phyloP scores from a whole-genome alignment of 768 basidiomycete species.

The Pleurotus ostreatus region DNA sequence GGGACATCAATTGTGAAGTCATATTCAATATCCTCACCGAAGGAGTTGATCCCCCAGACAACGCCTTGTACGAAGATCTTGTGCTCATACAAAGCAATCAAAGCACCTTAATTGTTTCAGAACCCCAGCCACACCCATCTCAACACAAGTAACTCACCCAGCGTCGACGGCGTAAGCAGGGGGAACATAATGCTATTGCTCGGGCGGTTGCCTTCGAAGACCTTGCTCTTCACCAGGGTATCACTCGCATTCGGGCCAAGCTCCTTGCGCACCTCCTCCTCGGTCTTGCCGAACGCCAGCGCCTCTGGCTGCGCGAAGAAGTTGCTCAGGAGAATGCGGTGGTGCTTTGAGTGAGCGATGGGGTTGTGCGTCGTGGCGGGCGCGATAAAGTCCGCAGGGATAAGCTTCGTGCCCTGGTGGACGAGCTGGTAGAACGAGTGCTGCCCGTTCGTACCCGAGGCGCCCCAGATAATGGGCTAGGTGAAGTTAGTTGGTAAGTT shows the following conservation, averaged over 20 bases:
- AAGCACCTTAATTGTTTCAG: constrained; percentile 40
- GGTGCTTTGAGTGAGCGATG: constrained; percentile 82
- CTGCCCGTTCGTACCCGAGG: constrained; percentile 96
- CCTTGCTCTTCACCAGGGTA: constrained; percentile 91
- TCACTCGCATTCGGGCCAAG: constrained; percentile 66
- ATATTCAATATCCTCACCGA: constrained; percentile 51
- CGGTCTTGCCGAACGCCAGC: constrained; percentile 95
- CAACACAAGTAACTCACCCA: constrained; percentile 47
- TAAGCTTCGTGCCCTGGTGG: constrained; percentile 90
- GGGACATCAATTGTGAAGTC: background rate
- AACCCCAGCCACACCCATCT: background rate
- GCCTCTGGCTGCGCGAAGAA: constrained; percentile 99
- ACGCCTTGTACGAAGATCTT: constrained; percentile 99
- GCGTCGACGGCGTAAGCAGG: constrained; percentile 80
- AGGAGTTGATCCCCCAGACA: constrained; percentile 98
- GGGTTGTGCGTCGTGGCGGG: constrained; percentile 90
- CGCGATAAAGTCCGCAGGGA: constrained; percentile 90
- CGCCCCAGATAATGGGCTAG: constrained; percentile 98
- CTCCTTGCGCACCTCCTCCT: constrained; percentile 76
- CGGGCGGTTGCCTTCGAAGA: constrained; percentile 96
- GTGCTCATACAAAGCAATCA: constrained; percentile 94
- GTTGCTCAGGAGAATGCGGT: constrained; percentile 95
- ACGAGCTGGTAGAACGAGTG: constrained; percentile 99
- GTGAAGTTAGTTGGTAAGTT: constrained; percentile 2
- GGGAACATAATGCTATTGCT: constrained; percentile 98